A percentile compares a stretch with the other conserved stretches of the same genome.
phyloP scores from a whole-genome alignment of 176 grass and related monocot species.

The Eragrostis curvula region DNA sequence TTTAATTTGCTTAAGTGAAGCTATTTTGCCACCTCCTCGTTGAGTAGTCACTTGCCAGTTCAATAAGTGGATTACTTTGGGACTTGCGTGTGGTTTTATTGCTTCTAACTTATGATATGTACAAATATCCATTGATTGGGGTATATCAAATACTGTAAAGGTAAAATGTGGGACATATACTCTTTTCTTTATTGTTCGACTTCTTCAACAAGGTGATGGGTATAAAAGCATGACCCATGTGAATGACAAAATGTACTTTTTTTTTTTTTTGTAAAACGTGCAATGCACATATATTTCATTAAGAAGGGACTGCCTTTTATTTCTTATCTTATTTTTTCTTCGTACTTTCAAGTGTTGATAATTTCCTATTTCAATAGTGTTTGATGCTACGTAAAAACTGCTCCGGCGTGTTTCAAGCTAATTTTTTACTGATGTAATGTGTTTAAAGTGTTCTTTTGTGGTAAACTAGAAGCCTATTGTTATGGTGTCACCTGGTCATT shows the following conservation, averaged over 20 bases:
- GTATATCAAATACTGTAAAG: background rate
- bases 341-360: background rate
- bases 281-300: background rate
- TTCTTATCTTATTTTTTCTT: background rate
- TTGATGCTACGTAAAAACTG: background rate
- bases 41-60: background rate
- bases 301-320: background rate
- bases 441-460: background rate
- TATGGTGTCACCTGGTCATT: background rate
- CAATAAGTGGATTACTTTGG: background rate
- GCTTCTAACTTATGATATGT: constrained; percentile 11
- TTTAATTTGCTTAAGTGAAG: background rate
- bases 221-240: constrained; percentile 6
- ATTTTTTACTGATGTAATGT: background rate
- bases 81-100: background rate
- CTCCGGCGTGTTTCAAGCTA: background rate
- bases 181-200: background rate
- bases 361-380: background rate
- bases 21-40: background rate
- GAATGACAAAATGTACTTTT: background rate
- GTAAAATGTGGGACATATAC: background rate
- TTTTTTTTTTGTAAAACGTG: background rate
- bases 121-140: constrained; percentile 8
- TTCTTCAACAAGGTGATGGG: background rate
- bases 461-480: constrained; percentile 4